phyloP scores from a whole-genome alignment of 139 green algal genomes.

The Asterochloris erici region DNA sequence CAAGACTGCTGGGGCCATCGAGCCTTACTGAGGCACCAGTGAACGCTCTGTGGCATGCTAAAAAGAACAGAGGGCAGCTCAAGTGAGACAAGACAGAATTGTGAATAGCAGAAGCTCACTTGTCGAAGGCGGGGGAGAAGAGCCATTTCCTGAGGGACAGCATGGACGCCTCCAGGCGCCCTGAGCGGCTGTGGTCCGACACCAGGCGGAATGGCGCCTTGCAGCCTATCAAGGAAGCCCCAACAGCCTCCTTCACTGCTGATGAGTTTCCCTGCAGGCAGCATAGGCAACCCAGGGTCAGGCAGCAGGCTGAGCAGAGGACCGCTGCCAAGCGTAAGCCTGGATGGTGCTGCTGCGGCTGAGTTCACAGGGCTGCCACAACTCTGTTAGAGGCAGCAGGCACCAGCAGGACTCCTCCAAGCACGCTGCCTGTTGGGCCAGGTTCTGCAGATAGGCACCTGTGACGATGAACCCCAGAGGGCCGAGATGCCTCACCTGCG shows the following conservation, averaged over 20 bases:
- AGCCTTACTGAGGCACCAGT: no score
- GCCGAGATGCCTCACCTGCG: background rate
- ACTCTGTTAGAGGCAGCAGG: background rate
- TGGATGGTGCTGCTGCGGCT: background rate
- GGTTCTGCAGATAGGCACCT: background rate
- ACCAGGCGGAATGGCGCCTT: constrained; percentile 34
- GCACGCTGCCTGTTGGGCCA: no score
- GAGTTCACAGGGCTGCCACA: background rate
- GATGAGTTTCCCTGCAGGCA: constrained; percentile 17
- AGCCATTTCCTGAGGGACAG: constrained; percentile 31
- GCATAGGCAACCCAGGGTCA: background rate
- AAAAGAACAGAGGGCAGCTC: no score
- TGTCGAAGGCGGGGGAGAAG: constrained; percentile 28
- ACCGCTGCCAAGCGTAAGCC: background rate
- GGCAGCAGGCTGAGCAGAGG: no score
- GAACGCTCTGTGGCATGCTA: no score
- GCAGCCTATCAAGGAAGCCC: constrained; percentile 20
- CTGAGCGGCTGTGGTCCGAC: constrained; percentile 14
- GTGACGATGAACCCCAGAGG: background rate
- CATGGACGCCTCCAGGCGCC: constrained; percentile 23
- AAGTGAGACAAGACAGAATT: no score
- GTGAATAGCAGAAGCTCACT: no score
- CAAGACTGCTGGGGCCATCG: no score
- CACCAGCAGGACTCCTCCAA: no score
- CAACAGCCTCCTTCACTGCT: constrained; percentile 32